These are phyloP conservation scores for Termitomyces sp. DNA, from an alignment of 768 basidiomycete species.

Conservation along the genomic window DNA sequence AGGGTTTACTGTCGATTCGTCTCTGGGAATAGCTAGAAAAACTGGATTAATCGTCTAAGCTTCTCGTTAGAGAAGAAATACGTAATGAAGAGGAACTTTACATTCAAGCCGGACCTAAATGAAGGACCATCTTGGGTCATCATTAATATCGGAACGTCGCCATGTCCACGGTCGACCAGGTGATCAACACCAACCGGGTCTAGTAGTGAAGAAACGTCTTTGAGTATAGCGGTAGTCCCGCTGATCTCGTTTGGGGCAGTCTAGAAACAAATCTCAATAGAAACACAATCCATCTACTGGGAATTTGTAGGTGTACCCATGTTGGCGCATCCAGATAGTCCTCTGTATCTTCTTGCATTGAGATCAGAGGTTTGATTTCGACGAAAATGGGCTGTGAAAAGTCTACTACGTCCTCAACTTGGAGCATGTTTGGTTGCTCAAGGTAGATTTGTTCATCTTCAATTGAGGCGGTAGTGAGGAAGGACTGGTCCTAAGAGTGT, in stretches of 20 bases:
- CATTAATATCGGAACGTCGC: neutral
- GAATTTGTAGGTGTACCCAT: neutral
- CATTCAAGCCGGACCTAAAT: neutral
- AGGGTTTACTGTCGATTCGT: neutral
- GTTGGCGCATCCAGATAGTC: neutral
- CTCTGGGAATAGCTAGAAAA: neutral
- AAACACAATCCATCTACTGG: neutral
- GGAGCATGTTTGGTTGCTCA: neutral
- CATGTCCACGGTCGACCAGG: neutral
- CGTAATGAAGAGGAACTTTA: neutral
- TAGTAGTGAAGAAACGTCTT: no score
- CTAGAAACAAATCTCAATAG: neutral
- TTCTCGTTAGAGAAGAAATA: neutral
- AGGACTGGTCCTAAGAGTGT: neutral
- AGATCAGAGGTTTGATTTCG: slow-evolving; percentile 4
- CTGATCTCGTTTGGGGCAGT: neutral
- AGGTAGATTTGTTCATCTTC: neutral
- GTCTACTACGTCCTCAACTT: neutral
- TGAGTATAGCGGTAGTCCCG: neutral
- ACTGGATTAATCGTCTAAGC: neutral
- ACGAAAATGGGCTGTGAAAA: neutral
- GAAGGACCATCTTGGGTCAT: neutral
- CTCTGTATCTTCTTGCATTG: neutral
- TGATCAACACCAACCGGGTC: neutral
- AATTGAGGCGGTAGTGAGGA: neutral